Conservation (phyloP, 208 protist genomes). For the Acanthamoeba culbertsoni region DNA sequence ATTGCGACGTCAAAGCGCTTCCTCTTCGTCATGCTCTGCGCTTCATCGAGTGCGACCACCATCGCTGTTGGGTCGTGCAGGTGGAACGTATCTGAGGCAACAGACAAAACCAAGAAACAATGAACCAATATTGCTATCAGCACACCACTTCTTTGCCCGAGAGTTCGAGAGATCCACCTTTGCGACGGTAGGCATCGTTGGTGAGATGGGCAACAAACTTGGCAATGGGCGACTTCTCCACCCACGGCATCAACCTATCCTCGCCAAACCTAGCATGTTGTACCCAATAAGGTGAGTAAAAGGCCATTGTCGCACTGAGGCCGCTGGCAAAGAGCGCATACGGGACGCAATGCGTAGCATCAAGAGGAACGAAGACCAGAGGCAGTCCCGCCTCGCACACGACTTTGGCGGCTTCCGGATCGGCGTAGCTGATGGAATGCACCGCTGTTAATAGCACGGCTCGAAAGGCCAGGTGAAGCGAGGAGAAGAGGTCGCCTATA, state of each 20-base stretch:
- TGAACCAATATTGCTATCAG: too few relatives aligned
- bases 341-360: background rate
- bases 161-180: background rate
- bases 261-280: background rate
- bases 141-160: too few relatives aligned
- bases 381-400: background rate
- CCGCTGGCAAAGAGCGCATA: background rate
- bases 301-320: background rate
- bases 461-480: background rate
- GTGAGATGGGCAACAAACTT: background rate
- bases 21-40: background rate
- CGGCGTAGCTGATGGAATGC: background rate
- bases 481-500: background rate
- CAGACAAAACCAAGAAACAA: background rate
- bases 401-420: background rate
- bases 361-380: background rate
- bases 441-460: too few relatives aligned
- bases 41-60: background rate
- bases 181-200: background rate
- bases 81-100: background rate
- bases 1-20: background rate
- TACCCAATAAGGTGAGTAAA: background rate
- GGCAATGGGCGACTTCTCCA: background rate
- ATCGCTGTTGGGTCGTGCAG: background rate
- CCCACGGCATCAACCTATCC: background rate